Evolutionary conservation across 2,329 filamentous ascomycete genomes (phyloP).

Genomic region (Ophiobolus disseminans): DNA sequence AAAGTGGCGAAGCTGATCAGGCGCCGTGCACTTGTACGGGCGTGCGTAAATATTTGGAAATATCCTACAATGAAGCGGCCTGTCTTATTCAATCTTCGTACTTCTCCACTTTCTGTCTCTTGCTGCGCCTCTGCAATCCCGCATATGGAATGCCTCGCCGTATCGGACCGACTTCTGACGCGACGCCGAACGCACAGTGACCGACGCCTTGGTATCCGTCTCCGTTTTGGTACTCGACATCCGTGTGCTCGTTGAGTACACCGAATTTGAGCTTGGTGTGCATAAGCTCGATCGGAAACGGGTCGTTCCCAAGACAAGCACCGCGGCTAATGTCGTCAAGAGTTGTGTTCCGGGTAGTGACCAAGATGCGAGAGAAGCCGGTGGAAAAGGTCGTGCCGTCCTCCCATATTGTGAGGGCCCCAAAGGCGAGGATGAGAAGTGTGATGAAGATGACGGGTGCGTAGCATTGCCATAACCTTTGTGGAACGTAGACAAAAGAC

Average conservation of each 20-base stretch:
- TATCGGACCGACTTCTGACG: conserved; percentile 33
- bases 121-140: conserved; percentile 16
- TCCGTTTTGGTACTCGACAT: conserved; percentile 28
- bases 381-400: conserved; percentile 47
- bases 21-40: background rate
- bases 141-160: conserved; percentile 31
- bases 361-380: conserved; percentile 44
- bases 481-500: conserved; percentile 40
- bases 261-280: conserved; percentile 47
- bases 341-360: conserved; percentile 45
- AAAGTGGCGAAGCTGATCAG: background rate
- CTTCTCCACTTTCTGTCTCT: background rate
- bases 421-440: conserved; percentile 36
- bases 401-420: conserved; percentile 37
- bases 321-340: conserved; percentile 49
- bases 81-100: background rate
- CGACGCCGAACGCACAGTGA: conserved; percentile 44
- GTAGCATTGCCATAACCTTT: conserved; percentile 45
- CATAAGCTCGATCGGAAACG: conserved; percentile 49
- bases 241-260: conserved; percentile 39
- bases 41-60: background rate
- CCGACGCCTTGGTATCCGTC: conserved; percentile 27
- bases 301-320: conserved; percentile 50
- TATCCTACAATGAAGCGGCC: background rate
- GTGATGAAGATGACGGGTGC: conserved; percentile 40